Evolutionary conservation across 805 yeast species (phyloP), one percentile per base, ranked within the genome.

Genomic region (Jamesozyma gamospora): DNA sequence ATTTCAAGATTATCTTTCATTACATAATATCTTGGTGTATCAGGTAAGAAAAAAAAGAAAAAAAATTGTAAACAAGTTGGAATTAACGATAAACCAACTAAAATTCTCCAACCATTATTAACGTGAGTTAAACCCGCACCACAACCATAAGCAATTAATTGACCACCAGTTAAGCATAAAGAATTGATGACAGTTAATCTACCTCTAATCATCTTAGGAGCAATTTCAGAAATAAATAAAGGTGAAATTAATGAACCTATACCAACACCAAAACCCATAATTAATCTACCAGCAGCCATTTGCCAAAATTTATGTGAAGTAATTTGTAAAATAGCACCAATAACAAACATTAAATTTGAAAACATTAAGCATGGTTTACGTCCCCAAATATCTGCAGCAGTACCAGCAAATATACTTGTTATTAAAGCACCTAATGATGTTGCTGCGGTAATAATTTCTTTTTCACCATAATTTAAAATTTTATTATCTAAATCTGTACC

Each of bases 211-310:
- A 79, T 75, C 13, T 92, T 75, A 24, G 98, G 97, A 3, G 96
- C 95, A 58, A 88, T 73, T 62, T 90, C 98, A 41, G 86, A 71
- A 45, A 90, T 82, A 70, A 87, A 88, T 41, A 90, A 69, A 1
- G 98, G 98, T n/a, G 97, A 86, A 41, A 86, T 81, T 39, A 90
- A 67, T 2, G 96, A 87, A 1, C 96, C 97, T 40, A 84, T 73
- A 50, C 98, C 98, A 21, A 90, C 96, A 51, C 96, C 97, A 62
- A 84, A 83, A 14, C 98, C 98, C 81, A 92, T 83, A 35, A 90
- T 69, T 48, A 92, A 80, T 58, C 97, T 74, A 33, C 97, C 98
- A 12, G 66, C 78, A 46, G 85, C 79, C 97, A 90, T 90, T 34
- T 82, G 78, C 94, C 96, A 85, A 43, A 86, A 79, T 4, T 79